These are phyloP conservation scores for Ambrosia hybrid DNA, from an alignment of 140 eudicot species.

Conservation along the genomic window DNA sequence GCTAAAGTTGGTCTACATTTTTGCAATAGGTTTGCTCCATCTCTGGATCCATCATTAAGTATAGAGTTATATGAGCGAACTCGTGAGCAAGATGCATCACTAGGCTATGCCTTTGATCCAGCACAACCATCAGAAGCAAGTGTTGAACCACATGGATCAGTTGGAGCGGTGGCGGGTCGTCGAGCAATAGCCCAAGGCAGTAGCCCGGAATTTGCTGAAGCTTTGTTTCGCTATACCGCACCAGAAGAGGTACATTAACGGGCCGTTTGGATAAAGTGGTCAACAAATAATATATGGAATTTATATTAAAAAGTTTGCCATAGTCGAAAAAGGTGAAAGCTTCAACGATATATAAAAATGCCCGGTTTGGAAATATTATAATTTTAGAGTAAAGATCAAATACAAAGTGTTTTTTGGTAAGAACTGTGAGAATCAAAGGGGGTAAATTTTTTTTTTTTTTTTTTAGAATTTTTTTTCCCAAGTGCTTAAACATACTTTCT, in stretches of 20 bases:
- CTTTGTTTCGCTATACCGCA: constrained; percentile 46
- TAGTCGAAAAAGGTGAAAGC: too few species aligned
- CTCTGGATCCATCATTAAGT: constrained; percentile 40
- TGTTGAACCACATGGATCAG: constrained; percentile 49
- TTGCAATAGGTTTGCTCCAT: constrained; percentile 40
- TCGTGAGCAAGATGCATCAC: constrained; percentile 39
- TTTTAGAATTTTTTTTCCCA: too few species aligned
- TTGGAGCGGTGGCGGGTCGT: constrained; percentile 49
- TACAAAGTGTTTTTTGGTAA: too few species aligned
- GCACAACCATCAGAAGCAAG: constrained; percentile 26
- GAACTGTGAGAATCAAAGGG: too few species aligned
- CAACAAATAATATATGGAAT: too few species aligned
- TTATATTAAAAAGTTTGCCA: background rate
- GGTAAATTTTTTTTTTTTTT: too few species aligned
- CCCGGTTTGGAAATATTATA: too few species aligned
- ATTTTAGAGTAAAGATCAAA: too few species aligned
- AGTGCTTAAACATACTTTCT: too few species aligned
- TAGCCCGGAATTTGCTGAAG: constrained; percentile 38
- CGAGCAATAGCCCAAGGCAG: constrained; percentile 51
- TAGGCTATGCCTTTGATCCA: constrained; percentile 38
- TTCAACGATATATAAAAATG: too few species aligned
- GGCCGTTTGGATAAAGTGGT: background rate
- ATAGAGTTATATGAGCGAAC: constrained; percentile 40
- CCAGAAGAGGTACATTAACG: constrained; percentile 58
- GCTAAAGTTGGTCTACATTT: constrained; percentile 1